phyloP scores from a whole-genome alignment of 371 early-diverging fungal genomes.

The Saksenaea oblongispora region DNA sequence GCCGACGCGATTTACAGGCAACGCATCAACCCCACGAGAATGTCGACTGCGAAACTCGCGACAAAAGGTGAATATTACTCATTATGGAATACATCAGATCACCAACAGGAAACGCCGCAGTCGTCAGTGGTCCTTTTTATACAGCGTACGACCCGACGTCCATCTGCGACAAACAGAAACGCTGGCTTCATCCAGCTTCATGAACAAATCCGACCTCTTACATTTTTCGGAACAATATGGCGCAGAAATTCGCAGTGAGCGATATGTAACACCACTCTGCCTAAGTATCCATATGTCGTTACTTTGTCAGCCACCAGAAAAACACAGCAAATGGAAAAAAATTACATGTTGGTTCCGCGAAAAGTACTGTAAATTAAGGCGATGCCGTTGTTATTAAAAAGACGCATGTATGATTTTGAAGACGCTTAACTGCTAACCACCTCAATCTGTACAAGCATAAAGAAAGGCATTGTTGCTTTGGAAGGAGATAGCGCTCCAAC shows the following conservation, averaged over 20 bases:
- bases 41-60: neutral
- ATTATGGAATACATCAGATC: neutral
- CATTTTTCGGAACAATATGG: neutral
- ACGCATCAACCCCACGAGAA: neutral
- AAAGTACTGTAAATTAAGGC: neutral
- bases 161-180: neutral
- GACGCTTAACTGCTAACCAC: neutral
- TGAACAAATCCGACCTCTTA: neutral
- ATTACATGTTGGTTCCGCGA: neutral
- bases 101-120: neutral
- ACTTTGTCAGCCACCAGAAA: neutral
- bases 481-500: no score
- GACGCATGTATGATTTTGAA: neutral
- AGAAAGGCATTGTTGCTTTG: no score
- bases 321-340: neutral
- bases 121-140: neutral
- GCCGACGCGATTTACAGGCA: no score
- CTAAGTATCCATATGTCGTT: slow-evolving; percentile 5
- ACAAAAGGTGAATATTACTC: neutral
- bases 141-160: neutral
- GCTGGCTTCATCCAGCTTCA: neutral
- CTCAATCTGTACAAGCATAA: no score
- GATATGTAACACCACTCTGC: slow-evolving; percentile 7
- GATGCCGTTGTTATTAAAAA: neutral
- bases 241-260: neutral